A percentile compares a stretch with the other conserved stretches of the same genome.
These are phyloP conservation scores for Bjerkandera adusta DNA, from an alignment of 1,284 basidiomycete species.

Conservation along the genomic window DNA sequence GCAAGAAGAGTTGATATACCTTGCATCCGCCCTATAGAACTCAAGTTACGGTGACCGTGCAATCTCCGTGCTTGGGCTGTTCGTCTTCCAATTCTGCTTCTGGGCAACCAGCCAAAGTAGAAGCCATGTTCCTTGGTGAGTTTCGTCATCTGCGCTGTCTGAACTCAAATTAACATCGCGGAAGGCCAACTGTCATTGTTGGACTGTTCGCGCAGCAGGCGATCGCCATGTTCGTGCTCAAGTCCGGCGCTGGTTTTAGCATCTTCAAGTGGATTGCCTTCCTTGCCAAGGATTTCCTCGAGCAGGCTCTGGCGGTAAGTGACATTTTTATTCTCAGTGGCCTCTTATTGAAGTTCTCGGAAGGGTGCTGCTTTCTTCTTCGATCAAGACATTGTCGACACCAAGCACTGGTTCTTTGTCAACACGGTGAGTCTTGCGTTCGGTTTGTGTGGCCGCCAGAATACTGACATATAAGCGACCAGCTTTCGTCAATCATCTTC, in stretches of 20 bases:
- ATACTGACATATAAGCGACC: background rate
- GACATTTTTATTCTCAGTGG: too few species aligned
- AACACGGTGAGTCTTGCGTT: constrained; percentile 51
- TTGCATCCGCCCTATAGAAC: constrained; percentile 31
- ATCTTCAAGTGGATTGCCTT: constrained; percentile 81
- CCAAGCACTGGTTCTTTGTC: constrained; percentile 78
- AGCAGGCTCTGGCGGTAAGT: constrained; percentile 54
- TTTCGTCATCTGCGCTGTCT: background rate
- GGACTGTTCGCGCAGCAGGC: constrained; percentile 84
- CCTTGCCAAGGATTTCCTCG: constrained; percentile 72
- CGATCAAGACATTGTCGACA: constrained; percentile 49
- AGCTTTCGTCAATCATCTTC: constrained; percentile 80
- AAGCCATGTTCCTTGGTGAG: constrained; percentile 63
- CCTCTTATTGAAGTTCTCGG: too few species aligned
- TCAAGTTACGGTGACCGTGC: constrained; percentile 74
- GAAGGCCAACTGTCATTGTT: constrained; percentile 78
- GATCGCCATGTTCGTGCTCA: constrained; percentile 85
- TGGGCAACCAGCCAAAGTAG: constrained; percentile 62
- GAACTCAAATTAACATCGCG: background rate
- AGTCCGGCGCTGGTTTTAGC: constrained; percentile 74
- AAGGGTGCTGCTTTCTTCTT: constrained; percentile 81
- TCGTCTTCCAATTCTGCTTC: constrained; percentile 75
- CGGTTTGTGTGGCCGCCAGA: constrained; percentile 1
- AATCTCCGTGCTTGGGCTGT: constrained; percentile 77
- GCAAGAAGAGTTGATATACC: constrained; percentile 5